Base-by-base conservation (phyloP, 352 stramenopile genomes). In the Pythium apleroticum region DNA sequence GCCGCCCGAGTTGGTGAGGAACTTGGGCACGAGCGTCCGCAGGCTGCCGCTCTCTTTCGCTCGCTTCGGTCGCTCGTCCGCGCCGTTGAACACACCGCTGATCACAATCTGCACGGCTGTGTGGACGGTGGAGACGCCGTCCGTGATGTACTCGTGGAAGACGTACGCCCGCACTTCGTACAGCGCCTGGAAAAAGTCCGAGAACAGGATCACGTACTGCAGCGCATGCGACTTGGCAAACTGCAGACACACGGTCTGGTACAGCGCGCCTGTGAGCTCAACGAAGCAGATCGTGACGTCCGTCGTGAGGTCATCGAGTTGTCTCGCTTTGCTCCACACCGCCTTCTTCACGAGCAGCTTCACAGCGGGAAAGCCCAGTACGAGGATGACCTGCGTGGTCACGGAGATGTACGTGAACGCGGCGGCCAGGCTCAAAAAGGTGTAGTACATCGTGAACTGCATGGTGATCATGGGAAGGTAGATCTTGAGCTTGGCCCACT, bases 201-300 rank as follows among this genome's bases (percentile, higher is more conserved):
- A 53, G 11, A 75, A 12, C 3, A 77, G 25, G 20, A 81, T 54
- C n/a, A 78, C 22, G 17, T 49, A 55, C 17, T 56, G 50, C 0
- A 78, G 10, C 28, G 30, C 57, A 1, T 58, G 28, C 0, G 66
- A 54, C 10, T 52, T 43, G 31, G 62, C 45, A 30, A 62, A 66
- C 55, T 72, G 69, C 2, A 80, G 52, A 30, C 69, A 80, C 22
- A 75, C 31, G 11, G 72, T 63, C 31, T 78, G 75, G 49, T 73
- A 74, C 46, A 80, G 57, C 14, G 65, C 59, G 10, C 54, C 65
- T 19, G 71, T 71, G 24, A 81, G 72, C 57, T 81, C 73, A 11
- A 78, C 63, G 11, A 81, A 60, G 61, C 70, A 80, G 6, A 84
- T 66, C n/a, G 71, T 78, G n/a, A 84, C 71, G 33, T 81, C 73